A percentile compares a stretch with the other conserved stretches of the same genome.
Evolutionary conservation across 75 land plant genomes (phyloP).

Genomic region (Pseudotsuga menziesii): DNA sequence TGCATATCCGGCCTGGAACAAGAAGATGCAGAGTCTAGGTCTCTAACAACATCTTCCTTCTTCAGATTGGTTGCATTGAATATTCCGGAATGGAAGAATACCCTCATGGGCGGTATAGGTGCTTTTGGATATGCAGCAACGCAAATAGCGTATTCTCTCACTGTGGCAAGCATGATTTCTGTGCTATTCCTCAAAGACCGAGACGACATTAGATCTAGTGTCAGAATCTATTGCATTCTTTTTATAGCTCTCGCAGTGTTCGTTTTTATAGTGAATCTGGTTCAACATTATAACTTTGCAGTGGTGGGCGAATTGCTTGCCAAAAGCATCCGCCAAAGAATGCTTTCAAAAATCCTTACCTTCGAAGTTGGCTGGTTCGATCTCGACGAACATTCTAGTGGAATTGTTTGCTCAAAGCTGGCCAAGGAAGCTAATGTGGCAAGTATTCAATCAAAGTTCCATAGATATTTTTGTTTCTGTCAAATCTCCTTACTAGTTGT

Average conservation of each 20-base stretch:
- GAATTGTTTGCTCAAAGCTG: slow-evolving; percentile 56
- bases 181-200: slow-evolving; percentile 43
- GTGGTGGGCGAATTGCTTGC: slow-evolving; percentile 72
- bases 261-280: slow-evolving; percentile 33
- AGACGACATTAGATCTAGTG: slow-evolving; percentile 18
- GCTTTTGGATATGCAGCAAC: slow-evolving; percentile 53
- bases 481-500: background rate
- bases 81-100: slow-evolving; percentile 64
- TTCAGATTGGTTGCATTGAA: slow-evolving; percentile 53
- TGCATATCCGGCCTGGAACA: slow-evolving; percentile 28
- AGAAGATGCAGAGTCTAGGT: slow-evolving; percentile 16
- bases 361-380: slow-evolving; percentile 92
- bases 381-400: slow-evolving; percentile 60
- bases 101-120: slow-evolving; percentile 41
- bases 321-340: slow-evolving; percentile 55
- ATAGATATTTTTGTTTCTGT: background rate
- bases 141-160: slow-evolving; percentile 52
- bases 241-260: slow-evolving; percentile 37
- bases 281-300: slow-evolving; percentile 70
- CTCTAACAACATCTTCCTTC: slow-evolving; percentile 51
- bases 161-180: slow-evolving; percentile 45
- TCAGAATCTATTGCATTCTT: slow-evolving; percentile 29
- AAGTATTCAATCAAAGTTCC: background rate
- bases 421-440: slow-evolving; percentile 71
- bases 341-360: slow-evolving; percentile 50